Base-by-base conservation (phyloP, 1,284 basidiomycete genomes). In the Moesziomyces parantarcticus region DNA sequence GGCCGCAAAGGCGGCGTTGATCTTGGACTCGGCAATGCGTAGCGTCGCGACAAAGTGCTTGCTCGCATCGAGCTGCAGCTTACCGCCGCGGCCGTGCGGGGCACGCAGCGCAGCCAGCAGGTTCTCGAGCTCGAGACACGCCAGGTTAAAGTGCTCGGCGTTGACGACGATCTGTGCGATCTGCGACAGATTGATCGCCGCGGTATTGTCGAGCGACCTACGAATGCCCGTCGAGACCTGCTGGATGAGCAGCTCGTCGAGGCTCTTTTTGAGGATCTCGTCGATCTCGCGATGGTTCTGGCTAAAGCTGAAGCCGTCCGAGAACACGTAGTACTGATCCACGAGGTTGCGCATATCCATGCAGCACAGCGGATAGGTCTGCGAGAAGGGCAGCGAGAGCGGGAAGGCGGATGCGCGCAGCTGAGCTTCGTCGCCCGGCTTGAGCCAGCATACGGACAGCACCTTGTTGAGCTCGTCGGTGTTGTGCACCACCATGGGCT, bases 271-370 rank as follows among this genome's bases (percentile, higher is more conserved):
- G 50, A 99, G 85, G 13, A 97, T 88, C 66, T 94, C 93, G 80
- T 98, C 96, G 25, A 97, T 92, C 81, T 96, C 93, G 41, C 92
- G 88, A 81, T 94, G 91, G 82, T 96, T 92, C 41, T 32, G 34
- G 14, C 5, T 26, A n/a, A 48, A 63, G 1, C 91, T 90, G 10
- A 97, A 92, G 2, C 95, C 96, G 75, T 98, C 96, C 0, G 94
- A 90, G 83, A 98, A 99, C 40, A 93, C 90, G 84, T 98, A 97
- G 86, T 98, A 99, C 79, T 94, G 93, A 77, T 96, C 92, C 26
- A 97, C 92, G 79, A 97, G 97, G 50, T 88, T 89, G 39, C 94
- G 90, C 63, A 99, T 94, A 90, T 97, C 92, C 87, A 94, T 92
- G 83, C 96, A 99, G 80, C 93, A 97, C 46, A 94, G 87, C 68